phyloP scores from a whole-genome alignment of 805 yeast genomes.

The Tetrapisispora arboricola region DNA sequence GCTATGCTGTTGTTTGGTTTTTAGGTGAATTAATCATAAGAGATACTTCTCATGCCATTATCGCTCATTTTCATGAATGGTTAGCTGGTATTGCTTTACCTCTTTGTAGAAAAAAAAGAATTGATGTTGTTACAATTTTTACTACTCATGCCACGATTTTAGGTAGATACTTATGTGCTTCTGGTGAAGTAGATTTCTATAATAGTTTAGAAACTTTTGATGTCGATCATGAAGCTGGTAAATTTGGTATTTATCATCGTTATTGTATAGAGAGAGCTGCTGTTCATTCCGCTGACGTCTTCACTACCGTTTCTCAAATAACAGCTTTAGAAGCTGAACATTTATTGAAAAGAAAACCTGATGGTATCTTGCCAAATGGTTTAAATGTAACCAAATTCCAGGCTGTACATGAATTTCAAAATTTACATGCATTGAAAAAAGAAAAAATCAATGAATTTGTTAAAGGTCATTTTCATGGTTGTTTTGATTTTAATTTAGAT shows the following conservation, averaged over 20 bases:
- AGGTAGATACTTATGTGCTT: slow-evolving; percentile 93
- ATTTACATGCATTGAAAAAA: slow-evolving; percentile 84
- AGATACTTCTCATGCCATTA: slow-evolving; percentile 79
- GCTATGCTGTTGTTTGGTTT: slow-evolving; percentile 94
- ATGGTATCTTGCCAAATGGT: slow-evolving; percentile 96
- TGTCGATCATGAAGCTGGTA: slow-evolving; percentile 97
- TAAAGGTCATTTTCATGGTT: slow-evolving; percentile 95
- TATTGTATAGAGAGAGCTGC: slow-evolving; percentile 96
- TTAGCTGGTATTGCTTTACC: slow-evolving; percentile 95
- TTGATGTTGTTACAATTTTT: slow-evolving; percentile 90
- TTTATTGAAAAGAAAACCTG: slow-evolving; percentile 88
- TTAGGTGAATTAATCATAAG: slow-evolving; percentile 83
- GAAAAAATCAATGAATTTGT: slow-evolving; percentile 89
- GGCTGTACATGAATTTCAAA: slow-evolving; percentile 97
- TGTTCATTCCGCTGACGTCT: slow-evolving; percentile 91
- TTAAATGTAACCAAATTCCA: slow-evolving; percentile 90
- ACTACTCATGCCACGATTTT: slow-evolving; percentile 95
- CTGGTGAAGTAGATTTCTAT: slow-evolving; percentile 92
- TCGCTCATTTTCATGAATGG: slow-evolving; percentile 97
- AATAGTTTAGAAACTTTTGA: slow-evolving; percentile 82
- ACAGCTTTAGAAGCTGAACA: slow-evolving; percentile 96
- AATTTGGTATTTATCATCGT: slow-evolving; percentile 92
- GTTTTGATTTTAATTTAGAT: slow-evolving; percentile 87
- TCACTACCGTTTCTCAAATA: slow-evolving; percentile 93
- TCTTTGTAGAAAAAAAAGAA: slow-evolving; percentile 77